A percentile compares a stretch with the other conserved stretches of the same genome.
These are phyloP conservation scores for Hypoxylon sp. DNA, from an alignment of 2,329 filamentous ascomycete genomes.

Conservation along the genomic window DNA sequence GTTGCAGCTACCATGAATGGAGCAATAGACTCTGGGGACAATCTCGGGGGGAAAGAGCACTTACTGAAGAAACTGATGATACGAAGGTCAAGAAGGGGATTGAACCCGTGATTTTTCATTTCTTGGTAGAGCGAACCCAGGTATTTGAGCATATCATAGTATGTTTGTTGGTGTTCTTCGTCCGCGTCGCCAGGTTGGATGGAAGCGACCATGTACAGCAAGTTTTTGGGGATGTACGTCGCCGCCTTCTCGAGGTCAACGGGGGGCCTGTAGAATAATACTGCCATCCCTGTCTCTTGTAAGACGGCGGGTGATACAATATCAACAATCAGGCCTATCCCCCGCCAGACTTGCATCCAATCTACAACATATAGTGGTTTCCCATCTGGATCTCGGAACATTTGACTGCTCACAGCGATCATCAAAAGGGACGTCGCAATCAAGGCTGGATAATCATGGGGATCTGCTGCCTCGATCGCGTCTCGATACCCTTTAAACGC, in stretches of 20 bases:
- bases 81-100: conserved; percentile 60
- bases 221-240: conserved; percentile 59
- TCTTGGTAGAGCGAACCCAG: conserved; percentile 66
- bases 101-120: conserved; percentile 58
- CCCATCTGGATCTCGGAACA: conserved; percentile 62
- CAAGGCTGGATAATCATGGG: conserved; percentile 62
- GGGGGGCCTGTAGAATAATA: conserved; percentile 63
- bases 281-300: conserved; percentile 58
- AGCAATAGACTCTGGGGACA: background rate
- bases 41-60: conserved; percentile 5
- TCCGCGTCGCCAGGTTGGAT: conserved; percentile 60
- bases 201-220: conserved; percentile 63
- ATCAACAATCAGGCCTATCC: conserved; percentile 63
- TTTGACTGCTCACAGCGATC: conserved; percentile 63
- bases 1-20: background rate
- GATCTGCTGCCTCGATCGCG: conserved; percentile 62
- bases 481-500: conserved; percentile 65
- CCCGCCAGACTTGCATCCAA: conserved; percentile 69
- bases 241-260: conserved; percentile 60
- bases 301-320: conserved; percentile 52
- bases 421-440: conserved; percentile 65
- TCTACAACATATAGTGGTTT: conserved; percentile 64
- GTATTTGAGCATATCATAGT: conserved; percentile 62
- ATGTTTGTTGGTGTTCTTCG: conserved; percentile 54
- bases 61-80: conserved; percentile 64